Evolutionary conservation across 495 filamentous ascomycete species (phyloP).

Genomic region (Penicillium flavigenum): DNA sequence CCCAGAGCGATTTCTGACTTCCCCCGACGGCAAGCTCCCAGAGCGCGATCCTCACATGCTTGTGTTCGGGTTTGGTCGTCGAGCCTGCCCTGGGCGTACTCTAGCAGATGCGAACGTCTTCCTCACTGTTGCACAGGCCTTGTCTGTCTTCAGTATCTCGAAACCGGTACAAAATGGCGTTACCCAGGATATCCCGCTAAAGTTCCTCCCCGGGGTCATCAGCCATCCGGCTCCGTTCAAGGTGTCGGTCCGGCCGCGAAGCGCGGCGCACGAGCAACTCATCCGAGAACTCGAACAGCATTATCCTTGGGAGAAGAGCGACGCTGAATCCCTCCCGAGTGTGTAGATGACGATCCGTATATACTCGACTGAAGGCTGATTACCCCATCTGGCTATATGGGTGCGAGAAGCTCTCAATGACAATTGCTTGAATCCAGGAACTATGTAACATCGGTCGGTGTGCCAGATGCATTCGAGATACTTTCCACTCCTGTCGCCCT

Average conservation of each 20-base stretch:
- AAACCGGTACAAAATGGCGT: conserved; percentile 33
- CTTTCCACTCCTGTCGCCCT: too few relatives aligned
- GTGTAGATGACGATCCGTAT: neutral
- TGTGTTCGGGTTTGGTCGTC: conserved; percentile 41
- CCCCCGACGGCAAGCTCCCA: conserved; percentile 16
- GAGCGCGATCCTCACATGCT: conserved; percentile 38
- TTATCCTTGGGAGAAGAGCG: conserved; percentile 47
- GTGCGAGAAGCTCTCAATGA: neutral
- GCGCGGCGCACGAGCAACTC: conserved; percentile 27
- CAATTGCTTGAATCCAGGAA: too few relatives aligned
- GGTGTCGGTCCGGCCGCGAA: conserved; percentile 35
- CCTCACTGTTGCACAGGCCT: conserved; percentile 31
- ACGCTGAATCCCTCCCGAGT: conserved; percentile 20
- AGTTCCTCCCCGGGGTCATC: conserved; percentile 38
- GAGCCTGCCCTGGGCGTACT: conserved; percentile 40
- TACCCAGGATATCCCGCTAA: conserved; percentile 25
- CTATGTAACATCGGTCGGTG: too few relatives aligned
- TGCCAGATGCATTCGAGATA: too few relatives aligned
- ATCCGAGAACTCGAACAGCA: conserved; percentile 37
- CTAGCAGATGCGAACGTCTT: conserved; percentile 38
- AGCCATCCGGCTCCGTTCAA: conserved; percentile 41
- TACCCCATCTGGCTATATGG: neutral
- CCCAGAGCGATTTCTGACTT: conserved; percentile 37
- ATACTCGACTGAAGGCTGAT: neutral
- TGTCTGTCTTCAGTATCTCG: conserved; percentile 44